Evolutionary conservation across 31 red algal genomes (phyloP), one percentile per base, ranked within the genome.

Genomic region (Asparagopsis taxiformis): DNA sequence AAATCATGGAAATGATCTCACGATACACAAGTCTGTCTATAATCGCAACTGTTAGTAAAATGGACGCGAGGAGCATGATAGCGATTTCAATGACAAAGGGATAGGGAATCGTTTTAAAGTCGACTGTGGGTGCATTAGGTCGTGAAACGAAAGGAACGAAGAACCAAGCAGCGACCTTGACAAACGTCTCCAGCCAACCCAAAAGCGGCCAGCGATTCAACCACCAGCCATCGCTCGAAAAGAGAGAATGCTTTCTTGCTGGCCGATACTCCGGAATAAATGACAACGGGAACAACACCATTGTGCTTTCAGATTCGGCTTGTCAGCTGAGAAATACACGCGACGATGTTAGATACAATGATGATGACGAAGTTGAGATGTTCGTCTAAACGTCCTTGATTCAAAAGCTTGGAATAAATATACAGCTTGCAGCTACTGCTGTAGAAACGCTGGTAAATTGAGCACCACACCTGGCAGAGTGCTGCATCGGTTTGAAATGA

Each of bases 1-100:
- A 97, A 31, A 87, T 68, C 63, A 90, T 83, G 30, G 93, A 97
- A 44, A 97, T 81, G 57, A 97, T 77, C 74, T 97, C 93, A 32
- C 93, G 85, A 60, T 97, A 97, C 21, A 97, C 65, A 31, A 97
- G 72, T 29, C 93, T 62, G 69, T 97, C 93, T 20, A 91, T 72
- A 38, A 97, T 88, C 3, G 85, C 93, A 22, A 65, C 10, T 0
- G 65, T 55, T 20, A 95, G 51, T 17, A 95, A 41, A 8, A 62
- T 25, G 28, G 79, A 75, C 8, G 81, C 75, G 29, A 50, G 22
- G n/a, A 80, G 31, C 77, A 94, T 82, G 0, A 94, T 33, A 1
- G 63, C 54, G 10, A 69, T 71, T 61, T 87, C 41, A 30, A 79
- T 13, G 8, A 59, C 43, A 38, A 68, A 77, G 25, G 51, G 10